A percentile compares a stretch with the other conserved stretches of the same genome.
These are phyloP conservation scores for Neurospora intermedia DNA, from an alignment of 495 filamentous ascomycete species.

Conservation along the genomic window DNA sequence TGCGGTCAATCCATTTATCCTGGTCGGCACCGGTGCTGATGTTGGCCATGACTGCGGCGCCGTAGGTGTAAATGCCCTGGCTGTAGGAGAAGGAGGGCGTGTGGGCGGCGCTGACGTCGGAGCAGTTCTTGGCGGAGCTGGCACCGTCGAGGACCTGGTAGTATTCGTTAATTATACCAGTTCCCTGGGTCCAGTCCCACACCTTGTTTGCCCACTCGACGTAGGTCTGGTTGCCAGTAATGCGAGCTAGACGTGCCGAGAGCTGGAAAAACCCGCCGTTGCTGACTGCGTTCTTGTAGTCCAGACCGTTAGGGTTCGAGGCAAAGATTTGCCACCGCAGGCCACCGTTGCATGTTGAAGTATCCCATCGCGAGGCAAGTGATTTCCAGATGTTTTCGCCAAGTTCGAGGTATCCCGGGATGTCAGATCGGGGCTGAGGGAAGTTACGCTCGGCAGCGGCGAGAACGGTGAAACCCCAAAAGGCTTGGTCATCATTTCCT, in stretches of 20 bases:
- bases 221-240: constrained; percentile 56
- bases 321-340: constrained; percentile 79
- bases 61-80: constrained; percentile 53
- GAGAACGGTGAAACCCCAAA: constrained; percentile 69
- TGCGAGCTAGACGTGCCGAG: constrained; percentile 54
- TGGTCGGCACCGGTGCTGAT: constrained; percentile 35
- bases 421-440: constrained; percentile 44
- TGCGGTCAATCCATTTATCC: constrained; percentile 38
- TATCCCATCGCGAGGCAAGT: constrained; percentile 56
- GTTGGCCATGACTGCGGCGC: constrained; percentile 56
- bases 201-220: constrained; percentile 55
- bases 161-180: constrained; percentile 39
- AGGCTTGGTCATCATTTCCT: constrained; percentile 70
- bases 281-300: constrained; percentile 60
- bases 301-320: constrained; percentile 58
- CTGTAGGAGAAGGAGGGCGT: constrained; percentile 49
- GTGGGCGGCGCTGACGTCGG: constrained; percentile 24
- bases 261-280: constrained; percentile 64
- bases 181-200: constrained; percentile 53
- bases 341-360: constrained; percentile 54
- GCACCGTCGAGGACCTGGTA: constrained; percentile 49
- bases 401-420: constrained; percentile 54
- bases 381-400: constrained; percentile 34
- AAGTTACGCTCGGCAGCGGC: constrained; percentile 65
- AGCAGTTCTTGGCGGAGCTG: constrained; percentile 33